These are phyloP conservation scores for Yamadazyma blattariae DNA, from an alignment of 1,139 yeast species.

Conservation along the genomic window DNA sequence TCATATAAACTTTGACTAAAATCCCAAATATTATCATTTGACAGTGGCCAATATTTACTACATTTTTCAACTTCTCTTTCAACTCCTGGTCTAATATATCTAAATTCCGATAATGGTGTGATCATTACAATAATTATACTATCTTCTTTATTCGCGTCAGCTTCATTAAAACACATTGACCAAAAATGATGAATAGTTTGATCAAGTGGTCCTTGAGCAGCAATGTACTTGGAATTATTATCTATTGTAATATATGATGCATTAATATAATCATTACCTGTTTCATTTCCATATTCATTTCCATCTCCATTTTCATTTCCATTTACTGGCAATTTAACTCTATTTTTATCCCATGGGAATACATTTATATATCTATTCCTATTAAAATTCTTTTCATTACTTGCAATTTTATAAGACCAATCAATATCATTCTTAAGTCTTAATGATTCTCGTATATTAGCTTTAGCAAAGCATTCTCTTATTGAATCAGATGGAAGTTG, in stretches of 20 bases:
- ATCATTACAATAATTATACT: slow-evolving; percentile 75
- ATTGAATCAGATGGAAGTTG: slow-evolving; percentile 3
- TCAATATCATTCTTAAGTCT: neutral
- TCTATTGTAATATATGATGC: slow-evolving; percentile 34
- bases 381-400: slow-evolving; percentile 5
- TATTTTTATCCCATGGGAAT: slow-evolving; percentile 38
- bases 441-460: slow-evolving; percentile 7
- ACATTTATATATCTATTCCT: slow-evolving; percentile 43
- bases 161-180: slow-evolving; percentile 71
- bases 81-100: slow-evolving; percentile 35
- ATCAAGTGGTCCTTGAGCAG: slow-evolving; percentile 60
- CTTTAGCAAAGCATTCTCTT: slow-evolving; percentile 7
- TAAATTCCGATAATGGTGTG: slow-evolving; percentile 69
- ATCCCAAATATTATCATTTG: slow-evolving; percentile 15
- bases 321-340: slow-evolving; percentile 30
- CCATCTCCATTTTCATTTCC: too few species aligned
- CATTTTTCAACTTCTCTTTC: slow-evolving; percentile 45
- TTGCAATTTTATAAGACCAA: slow-evolving; percentile 7
- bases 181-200: slow-evolving; percentile 71
- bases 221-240: slow-evolving; percentile 27
- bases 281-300: too few species aligned
- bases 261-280: slow-evolving; percentile 42
- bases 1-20: slow-evolving; percentile 14
- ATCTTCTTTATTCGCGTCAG: slow-evolving; percentile 31
- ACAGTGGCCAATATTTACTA: slow-evolving; percentile 68